Conservation (phyloP, 352 stramenopile species). For the Peronosclerospora sorghi region DNA sequence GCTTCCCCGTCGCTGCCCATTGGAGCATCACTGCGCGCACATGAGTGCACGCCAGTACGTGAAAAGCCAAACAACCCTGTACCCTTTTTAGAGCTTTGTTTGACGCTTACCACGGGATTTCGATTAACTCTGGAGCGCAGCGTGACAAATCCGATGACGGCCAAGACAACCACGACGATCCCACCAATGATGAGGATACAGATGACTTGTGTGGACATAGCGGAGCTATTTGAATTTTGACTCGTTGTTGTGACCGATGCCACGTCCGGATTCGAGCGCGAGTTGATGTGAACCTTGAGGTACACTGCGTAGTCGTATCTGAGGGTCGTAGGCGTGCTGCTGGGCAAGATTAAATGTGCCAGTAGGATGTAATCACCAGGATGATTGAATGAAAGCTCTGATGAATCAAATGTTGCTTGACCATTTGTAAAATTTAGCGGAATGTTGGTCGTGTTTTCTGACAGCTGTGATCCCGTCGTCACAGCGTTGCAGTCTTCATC, state of each 20-base stretch:
- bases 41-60: constrained; percentile 16
- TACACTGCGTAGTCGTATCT: constrained; percentile 65
- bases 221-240: constrained; percentile 9
- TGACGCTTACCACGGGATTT: constrained; percentile 10
- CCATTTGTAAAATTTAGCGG: constrained; percentile 44
- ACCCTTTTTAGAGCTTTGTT: constrained; percentile 12
- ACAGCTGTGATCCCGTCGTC: constrained; percentile 24
- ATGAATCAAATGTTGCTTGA: constrained; percentile 36
- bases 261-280: constrained; percentile 15
- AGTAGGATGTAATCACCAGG: constrained; percentile 43
- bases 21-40: constrained; percentile 10
- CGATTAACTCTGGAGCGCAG: constrained; percentile 36
- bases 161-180: constrained; percentile 52
- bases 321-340: constrained; percentile 22
- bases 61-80: constrained; percentile 27
- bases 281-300: constrained; percentile 29
- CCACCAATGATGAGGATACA: constrained; percentile 59
- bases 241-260: constrained; percentile 26
- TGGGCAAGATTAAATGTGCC: constrained; percentile 53
- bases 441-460: constrained; percentile 37
- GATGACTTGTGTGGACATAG: constrained; percentile 50
- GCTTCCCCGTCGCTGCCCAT: constrained; percentile 31
- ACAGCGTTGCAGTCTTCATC: constrained; percentile 49
- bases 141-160: constrained; percentile 54
- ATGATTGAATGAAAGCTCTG: constrained; percentile 37